phyloP scores from a whole-genome alignment of 1,139 yeast genomes.

The Suzukiozyma palmioleophila region DNA sequence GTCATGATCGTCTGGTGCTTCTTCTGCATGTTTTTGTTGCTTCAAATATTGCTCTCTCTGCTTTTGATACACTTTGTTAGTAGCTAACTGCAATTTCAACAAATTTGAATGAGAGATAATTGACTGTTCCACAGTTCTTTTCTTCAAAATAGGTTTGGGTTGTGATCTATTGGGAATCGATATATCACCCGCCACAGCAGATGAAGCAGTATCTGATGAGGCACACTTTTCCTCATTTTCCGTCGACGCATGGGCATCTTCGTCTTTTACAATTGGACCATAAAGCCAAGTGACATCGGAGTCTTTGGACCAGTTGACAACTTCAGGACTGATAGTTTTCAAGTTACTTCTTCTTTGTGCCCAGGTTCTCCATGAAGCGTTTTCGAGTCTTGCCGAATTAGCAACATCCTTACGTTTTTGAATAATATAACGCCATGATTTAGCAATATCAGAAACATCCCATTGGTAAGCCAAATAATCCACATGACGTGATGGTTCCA shows the following conservation, averaged over 20 bases:
- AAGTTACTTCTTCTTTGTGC: conserved; percentile 67
- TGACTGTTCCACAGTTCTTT: conserved; percentile 74
- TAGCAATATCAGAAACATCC: conserved; percentile 90
- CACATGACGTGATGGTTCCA: conserved; percentile 85
- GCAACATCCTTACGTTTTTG: conserved; percentile 73
- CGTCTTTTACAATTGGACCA: conserved; percentile 65
- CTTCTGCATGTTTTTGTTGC: conserved; percentile 15
- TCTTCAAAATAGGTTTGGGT: conserved; percentile 77
- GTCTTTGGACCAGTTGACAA: conserved; percentile 76
- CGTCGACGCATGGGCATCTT: conserved; percentile 19
- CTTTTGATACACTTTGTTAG: conserved; percentile 30
- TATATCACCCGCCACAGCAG: conserved; percentile 47
- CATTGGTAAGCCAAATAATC: conserved; percentile 93
- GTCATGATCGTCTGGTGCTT: conserved; percentile 29
- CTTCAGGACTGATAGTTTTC: conserved; percentile 67
- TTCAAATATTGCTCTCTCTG: conserved; percentile 12
- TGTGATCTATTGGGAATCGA: conserved; percentile 26
- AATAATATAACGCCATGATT: conserved; percentile 92
- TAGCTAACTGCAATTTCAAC: conserved; percentile 43
- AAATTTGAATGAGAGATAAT: conserved; percentile 57
- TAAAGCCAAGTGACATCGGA: conserved; percentile 80
- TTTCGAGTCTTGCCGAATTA: conserved; percentile 63
- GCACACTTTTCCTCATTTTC: conserved; percentile 13
- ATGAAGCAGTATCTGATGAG: conserved; percentile 28
- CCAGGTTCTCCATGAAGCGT: conserved; percentile 87